Evolutionary conservation across 2,329 filamentous ascomycete species (phyloP), one percentile per base, ranked within the genome.

Genomic region (Apiospora phragmitis): DNA sequence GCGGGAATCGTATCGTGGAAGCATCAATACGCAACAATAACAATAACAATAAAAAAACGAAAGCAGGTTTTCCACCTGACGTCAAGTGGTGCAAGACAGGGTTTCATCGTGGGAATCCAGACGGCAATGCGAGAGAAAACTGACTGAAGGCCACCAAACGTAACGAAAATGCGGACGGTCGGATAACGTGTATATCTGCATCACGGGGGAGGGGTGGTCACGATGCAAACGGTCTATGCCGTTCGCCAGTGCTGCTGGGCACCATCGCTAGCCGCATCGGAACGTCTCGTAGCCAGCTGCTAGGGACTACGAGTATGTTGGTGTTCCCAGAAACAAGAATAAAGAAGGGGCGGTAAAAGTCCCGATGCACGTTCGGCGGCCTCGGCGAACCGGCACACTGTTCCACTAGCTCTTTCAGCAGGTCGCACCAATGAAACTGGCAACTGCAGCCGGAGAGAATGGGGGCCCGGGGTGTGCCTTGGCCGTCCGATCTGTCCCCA

Each of bases 371-470:
- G 55, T 62, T 62, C 55, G 29, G 55, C 32, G 55, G 55, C 55
- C 55, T 62, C 55, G 14, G n/a, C 55, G 55, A 35, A 21, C 32
- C 55, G 55, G 55, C 32, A 62, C 32, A n/a, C 32, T 9, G 55
- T 62, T 59, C 26, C 55, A 8, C 8, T 38, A n/a, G 55, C 32
- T 38, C 6, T 32, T 59, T 35, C 51, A 59, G 49, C 49, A 43
- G 51, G 16, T 12, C 55, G 55, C 55, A 62, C 32, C 38, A 32
- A 62, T 32, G 21, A 62, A 14, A 62, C 55, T 32, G 24, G 55
- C 55, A 38, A 32, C n/a, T n/a, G 55, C n/a, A n/a, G n/a, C n/a
- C n/a, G 55, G 55, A 62, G 32, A 62, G 55, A n/a, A n/a, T n/a
- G 18, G 9, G 55, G 18, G n/a, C n/a, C n/a, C n/a, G n/a, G n/a